Conservation (phyloP, 139 green algal genomes). For the Nannochloris sp. region DNA sequence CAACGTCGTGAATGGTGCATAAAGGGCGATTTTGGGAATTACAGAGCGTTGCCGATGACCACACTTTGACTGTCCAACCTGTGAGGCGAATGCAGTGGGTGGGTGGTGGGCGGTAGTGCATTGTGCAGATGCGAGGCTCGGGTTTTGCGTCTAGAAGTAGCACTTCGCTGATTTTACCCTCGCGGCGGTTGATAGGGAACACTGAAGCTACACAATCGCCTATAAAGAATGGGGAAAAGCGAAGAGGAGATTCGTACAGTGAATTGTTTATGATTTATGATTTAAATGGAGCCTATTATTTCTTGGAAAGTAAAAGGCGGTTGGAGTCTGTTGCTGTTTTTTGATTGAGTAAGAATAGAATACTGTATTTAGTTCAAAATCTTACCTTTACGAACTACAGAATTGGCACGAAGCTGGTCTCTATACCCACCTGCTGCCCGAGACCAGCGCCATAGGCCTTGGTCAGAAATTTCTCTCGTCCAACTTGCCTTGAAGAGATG, state of each 20-base stretch:
- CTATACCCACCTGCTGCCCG: conserved; percentile 16
- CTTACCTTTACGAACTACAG: conserved; percentile 6
- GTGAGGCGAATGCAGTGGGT: conserved; percentile 8
- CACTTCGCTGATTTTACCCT: conserved; percentile 18
- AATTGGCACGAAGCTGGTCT: conserved; percentile 19
- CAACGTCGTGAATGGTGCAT: conserved; percentile 12
- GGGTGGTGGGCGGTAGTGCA: conserved; percentile 9
- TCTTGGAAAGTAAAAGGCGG: no score
- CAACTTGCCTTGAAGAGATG: conserved; percentile 12
- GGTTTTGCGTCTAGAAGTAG: conserved; percentile 16
- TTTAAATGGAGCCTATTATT: no score
- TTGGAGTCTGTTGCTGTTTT: no score
- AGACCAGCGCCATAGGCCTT: conserved; percentile 17
- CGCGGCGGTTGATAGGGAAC: conserved; percentile 9
- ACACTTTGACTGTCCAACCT: conserved; percentile 17
- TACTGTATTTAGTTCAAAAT: not conserved
- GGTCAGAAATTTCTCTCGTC: conserved; percentile 5
- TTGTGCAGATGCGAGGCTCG: conserved; percentile 16
- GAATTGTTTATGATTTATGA: no score
- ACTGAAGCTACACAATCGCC: conserved; percentile 6
- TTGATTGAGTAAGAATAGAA: no score
- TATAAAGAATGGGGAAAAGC: not conserved
- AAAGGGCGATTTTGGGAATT: conserved; percentile 3
- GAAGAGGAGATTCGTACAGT: not conserved
- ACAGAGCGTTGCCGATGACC: conserved; percentile 2